Base-by-base conservation (phyloP, 139 green algal species). In the Micractinium conductrix region DNA sequence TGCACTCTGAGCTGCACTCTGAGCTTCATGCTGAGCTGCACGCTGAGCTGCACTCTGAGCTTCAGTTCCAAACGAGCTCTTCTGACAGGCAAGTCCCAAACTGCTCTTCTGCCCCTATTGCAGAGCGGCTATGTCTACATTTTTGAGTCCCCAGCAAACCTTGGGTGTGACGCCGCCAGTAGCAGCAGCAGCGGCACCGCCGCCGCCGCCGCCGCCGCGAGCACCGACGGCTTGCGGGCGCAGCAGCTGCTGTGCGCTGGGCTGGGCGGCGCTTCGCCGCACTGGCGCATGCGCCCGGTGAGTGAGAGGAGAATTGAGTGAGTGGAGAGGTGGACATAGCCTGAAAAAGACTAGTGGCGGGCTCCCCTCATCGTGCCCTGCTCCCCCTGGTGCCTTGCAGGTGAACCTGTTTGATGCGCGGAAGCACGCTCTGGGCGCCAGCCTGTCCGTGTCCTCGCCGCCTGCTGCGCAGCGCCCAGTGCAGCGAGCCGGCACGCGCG, bases 41-140 rank as follows among this genome's bases (percentile, higher is more conserved):
- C n/a, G n/a, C n/a, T n/a, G n/a, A n/a, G n/a, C n/a, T 62, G 53
- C 53, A 19, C 5, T 19, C 10, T 62, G 53, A 4, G 53, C 53
- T 16, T 62, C 26, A 4, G 53, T 21, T 22, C 8, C 6, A 5
- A 2, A 19, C 8, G 10, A 62, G 2, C 53, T 22, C 53, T 62
- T 21, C 53, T 62, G 2, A 24, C 48, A 58, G 8, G 24, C 53
- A 24, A 2, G 26, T 9, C 53, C 53, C 53, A 5, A 19, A 62
- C 53, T 22, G n/a, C 53, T 62, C 53, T 16, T 58, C 48, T 16
- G 6, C n/a, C 30, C 10, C 63, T 8, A 19, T 21, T 58, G 80
- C 80, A 85, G 80, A 65, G 53, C 9, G 30, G 80, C 26, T 81
- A 73, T 24, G 60, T 89, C 35, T 86, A 84, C 19, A 33, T 89